These are phyloP conservation scores for Batkoa obscura DNA, from an alignment of 371 early-diverging fungal genomes.

Conservation along the genomic window DNA sequence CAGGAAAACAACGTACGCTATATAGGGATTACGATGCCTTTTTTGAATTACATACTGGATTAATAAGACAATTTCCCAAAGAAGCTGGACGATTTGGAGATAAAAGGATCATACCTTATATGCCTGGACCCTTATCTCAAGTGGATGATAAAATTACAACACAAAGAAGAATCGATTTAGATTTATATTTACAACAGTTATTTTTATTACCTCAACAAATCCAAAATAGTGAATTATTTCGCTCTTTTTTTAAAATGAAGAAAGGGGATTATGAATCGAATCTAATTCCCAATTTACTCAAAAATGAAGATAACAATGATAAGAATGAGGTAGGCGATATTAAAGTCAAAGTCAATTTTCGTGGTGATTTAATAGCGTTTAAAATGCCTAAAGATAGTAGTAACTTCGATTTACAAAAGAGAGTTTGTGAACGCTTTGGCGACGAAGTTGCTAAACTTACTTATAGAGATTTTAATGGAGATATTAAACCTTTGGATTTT, in stretches of 20 bases:
- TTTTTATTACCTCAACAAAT: slow-evolving; percentile 36
- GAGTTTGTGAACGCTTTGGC: slow-evolving; percentile 35
- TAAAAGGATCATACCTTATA: slow-evolving; percentile 46
- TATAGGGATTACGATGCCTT: slow-evolving; percentile 65
- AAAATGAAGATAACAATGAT: neutral
- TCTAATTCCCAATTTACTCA: no score
- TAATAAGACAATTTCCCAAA: slow-evolving; percentile 46
- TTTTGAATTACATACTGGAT: slow-evolving; percentile 55
- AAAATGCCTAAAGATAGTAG: slow-evolving; percentile 36
- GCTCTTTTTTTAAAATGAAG: slow-evolving; percentile 38
- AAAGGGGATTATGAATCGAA: slow-evolving; percentile 36
- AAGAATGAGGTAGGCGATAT: neutral
- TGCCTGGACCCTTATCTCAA: slow-evolving; percentile 41
- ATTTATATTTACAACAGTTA: slow-evolving; percentile 47
- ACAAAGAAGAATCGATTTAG: slow-evolving; percentile 36
- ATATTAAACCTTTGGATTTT: neutral
- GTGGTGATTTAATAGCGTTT: slow-evolving; percentile 54
- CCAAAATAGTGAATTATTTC: slow-evolving; percentile 24
- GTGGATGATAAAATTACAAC: slow-evolving; percentile 35
- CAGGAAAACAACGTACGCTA: slow-evolving; percentile 25
- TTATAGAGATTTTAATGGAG: neutral
- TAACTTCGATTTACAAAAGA: slow-evolving; percentile 25
- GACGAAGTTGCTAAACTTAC: neutral
- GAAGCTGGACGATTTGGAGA: slow-evolving; percentile 48
- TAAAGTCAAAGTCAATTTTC: slow-evolving; percentile 46